Evolutionary conservation across 1,284 basidiomycete species (phyloP).

Genomic region (Cutaneotrichosporon dermatis): DNA sequence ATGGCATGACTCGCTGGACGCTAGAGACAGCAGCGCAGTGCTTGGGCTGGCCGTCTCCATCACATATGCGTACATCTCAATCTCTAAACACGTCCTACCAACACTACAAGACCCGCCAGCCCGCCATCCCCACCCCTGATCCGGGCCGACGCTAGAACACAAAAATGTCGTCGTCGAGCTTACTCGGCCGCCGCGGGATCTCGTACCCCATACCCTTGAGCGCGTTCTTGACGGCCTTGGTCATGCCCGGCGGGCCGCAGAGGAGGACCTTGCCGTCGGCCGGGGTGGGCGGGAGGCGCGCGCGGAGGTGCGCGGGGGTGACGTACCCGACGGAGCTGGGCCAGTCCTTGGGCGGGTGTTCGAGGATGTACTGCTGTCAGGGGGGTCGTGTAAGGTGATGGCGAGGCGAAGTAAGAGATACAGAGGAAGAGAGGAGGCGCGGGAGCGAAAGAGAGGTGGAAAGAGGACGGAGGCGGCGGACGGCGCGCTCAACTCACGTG

Average conservation of each 20-base stretch:
- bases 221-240: slow-evolving; percentile 79
- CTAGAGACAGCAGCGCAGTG: too few species aligned
- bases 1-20: too few species aligned
- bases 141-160: slow-evolving; percentile 30
- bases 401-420: too few species aligned
- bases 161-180: slow-evolving; percentile 77
- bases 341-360: slow-evolving; percentile 85
- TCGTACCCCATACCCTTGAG: slow-evolving; percentile 73
- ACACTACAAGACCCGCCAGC: too few species aligned
- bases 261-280: slow-evolving; percentile 62
- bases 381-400: too few species aligned
- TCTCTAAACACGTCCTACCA: too few species aligned
- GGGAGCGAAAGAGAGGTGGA: too few species aligned
- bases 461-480: too few species aligned
- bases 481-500: slow-evolving; percentile 47
- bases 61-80: too few species aligned
- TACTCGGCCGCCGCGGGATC: slow-evolving; percentile 66
- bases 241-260: slow-evolving; percentile 95
- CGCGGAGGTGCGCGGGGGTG: slow-evolving; percentile 81
- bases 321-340: slow-evolving; percentile 86
- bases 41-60: too few species aligned
- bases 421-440: too few species aligned
- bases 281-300: slow-evolving; percentile 53
- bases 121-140: too few species aligned
- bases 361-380: slow-evolving; percentile 67